Percentiles rank a stretch among this genome's conserved stretches.
Conservation (phyloP, 31 red algal genomes). For the Porphyra umbilicalis region DNA sequence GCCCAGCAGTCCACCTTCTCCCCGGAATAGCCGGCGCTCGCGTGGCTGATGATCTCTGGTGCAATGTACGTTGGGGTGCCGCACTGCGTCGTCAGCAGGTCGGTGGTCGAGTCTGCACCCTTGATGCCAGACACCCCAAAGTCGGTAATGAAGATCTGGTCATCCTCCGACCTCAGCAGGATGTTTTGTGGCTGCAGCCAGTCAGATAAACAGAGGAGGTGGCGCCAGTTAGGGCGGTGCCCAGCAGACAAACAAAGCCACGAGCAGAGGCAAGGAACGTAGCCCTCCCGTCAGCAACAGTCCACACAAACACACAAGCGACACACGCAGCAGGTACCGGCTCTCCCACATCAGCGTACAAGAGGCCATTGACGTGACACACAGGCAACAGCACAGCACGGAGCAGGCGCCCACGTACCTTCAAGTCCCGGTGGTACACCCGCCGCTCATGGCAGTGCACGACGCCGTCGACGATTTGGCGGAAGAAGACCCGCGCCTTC, state of each 20-base stretch:
- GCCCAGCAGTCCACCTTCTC: conserved; percentile 28
- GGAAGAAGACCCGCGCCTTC: conserved; percentile 48
- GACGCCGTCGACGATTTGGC: conserved; percentile 57
- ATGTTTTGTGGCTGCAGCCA: conserved; percentile 65
- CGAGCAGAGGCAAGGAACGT: no score
- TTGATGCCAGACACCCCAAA: conserved; percentile 11
- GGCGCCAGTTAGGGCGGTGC: no score
- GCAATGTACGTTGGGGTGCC: conserved; percentile 8
- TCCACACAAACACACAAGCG: no score
- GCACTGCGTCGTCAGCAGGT: conserved; percentile 14
- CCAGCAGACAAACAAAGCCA: no score
- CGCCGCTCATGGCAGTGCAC: conserved; percentile 60
- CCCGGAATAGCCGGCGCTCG: conserved; percentile 5
- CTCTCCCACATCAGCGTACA: no score
- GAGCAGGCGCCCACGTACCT: no score
- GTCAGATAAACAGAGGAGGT: no score
- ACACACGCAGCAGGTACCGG: no score
- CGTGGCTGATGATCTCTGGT: conserved; percentile 5
- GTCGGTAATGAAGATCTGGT: conserved; percentile 1
- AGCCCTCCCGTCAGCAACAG: no score
- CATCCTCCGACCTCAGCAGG: conserved; percentile 16
- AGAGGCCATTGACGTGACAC: no score
- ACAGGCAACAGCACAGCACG: no score
- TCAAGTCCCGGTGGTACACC: conserved; percentile 70
- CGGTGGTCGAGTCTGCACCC: not conserved